Evolutionary conservation across 257 asterid genomes (phyloP).

Genomic region (Voacanga thouarsii): DNA sequence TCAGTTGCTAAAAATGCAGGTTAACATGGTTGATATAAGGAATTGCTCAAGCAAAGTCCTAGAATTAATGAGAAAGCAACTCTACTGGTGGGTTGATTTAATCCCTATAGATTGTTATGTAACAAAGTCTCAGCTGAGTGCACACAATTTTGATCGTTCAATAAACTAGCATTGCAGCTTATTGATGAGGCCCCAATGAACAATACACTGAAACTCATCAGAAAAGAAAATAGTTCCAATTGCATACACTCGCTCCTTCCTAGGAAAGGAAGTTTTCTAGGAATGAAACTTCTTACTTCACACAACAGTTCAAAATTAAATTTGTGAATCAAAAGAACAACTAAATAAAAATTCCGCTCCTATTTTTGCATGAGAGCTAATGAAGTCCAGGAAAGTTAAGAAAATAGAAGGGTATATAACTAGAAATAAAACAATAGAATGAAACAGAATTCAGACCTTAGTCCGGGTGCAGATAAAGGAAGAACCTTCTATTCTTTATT

Average conservation of each 20-base stretch:
- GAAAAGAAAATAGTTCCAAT: too few relatives aligned
- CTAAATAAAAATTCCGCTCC: too few relatives aligned
- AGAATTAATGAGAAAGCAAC: neutral
- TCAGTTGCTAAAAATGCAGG: neutral
- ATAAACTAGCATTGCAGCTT: too few relatives aligned
- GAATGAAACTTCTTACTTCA: too few relatives aligned
- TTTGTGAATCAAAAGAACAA: too few relatives aligned
- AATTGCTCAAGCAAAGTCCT: neutral
- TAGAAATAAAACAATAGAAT: neutral
- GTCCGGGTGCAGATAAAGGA: neutral
- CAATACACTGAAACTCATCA: too few relatives aligned
- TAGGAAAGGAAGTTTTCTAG: too few relatives aligned
- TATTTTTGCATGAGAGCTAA: neutral
- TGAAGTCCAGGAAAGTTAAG: neutral
- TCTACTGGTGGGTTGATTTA: neutral
- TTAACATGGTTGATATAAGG: neutral
- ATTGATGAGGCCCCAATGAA: too few relatives aligned
- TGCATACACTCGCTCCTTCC: too few relatives aligned
- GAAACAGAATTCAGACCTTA: neutral
- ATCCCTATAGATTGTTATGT: neutral
- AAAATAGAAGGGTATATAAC: neutral
- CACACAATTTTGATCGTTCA: neutral
- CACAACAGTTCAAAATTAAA: too few relatives aligned
- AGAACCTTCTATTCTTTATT: neutral
- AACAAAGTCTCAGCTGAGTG: neutral